phyloP scores from a whole-genome alignment of 1,284 basidiomycete genomes.

The Tilletia indica region DNA sequence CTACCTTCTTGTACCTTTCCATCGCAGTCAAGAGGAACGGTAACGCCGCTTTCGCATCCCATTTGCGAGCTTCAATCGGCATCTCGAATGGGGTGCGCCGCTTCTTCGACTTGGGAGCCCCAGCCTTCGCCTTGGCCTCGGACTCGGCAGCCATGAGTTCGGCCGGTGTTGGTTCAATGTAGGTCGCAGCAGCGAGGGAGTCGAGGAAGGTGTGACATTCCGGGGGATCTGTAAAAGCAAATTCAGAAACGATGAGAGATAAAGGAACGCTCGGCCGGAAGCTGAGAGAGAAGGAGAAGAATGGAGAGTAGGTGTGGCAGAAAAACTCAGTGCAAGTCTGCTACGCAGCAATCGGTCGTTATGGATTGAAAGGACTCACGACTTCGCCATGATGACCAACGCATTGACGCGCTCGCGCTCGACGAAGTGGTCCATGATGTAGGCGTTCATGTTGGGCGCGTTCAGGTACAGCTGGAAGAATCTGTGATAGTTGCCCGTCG shows the following conservation, averaged over 20 bases:
- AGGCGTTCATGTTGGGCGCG: slow-evolving; percentile 95
- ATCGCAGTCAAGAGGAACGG: slow-evolving; percentile 57
- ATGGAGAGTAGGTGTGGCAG: too few relatives aligned
- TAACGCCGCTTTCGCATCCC: slow-evolving; percentile 61
- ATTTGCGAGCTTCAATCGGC: slow-evolving; percentile 49
- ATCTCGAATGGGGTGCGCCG: slow-evolving; percentile 35
- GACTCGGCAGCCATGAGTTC: slow-evolving; percentile 28
- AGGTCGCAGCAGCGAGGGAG: slow-evolving; percentile 70
- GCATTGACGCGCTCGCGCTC: slow-evolving; percentile 84
- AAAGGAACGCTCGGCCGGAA: slow-evolving; percentile 64
- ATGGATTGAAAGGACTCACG: slow-evolving; percentile 63
- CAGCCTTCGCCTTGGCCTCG: not conserved
- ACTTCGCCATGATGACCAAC: slow-evolving; percentile 83
- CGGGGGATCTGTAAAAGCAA: slow-evolving; percentile 74
- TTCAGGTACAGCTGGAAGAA: slow-evolving; percentile 81
- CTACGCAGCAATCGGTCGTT: too few relatives aligned
- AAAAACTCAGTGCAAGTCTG: too few relatives aligned
- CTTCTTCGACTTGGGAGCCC: slow-evolving; percentile 24
- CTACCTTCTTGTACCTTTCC: slow-evolving; percentile 60
- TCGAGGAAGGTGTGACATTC: slow-evolving; percentile 71
- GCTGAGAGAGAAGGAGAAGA: slow-evolving; percentile 19
- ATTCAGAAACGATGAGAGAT: slow-evolving; percentile 72
- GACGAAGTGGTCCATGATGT: slow-evolving; percentile 99
- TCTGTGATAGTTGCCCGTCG: slow-evolving; percentile 88
- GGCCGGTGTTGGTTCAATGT: slow-evolving; percentile 58